Evolutionary conservation across 148 eudicot species (phyloP), one percentile per base, ranked within the genome.

Genomic region (Rhododendron williamsianum): DNA sequence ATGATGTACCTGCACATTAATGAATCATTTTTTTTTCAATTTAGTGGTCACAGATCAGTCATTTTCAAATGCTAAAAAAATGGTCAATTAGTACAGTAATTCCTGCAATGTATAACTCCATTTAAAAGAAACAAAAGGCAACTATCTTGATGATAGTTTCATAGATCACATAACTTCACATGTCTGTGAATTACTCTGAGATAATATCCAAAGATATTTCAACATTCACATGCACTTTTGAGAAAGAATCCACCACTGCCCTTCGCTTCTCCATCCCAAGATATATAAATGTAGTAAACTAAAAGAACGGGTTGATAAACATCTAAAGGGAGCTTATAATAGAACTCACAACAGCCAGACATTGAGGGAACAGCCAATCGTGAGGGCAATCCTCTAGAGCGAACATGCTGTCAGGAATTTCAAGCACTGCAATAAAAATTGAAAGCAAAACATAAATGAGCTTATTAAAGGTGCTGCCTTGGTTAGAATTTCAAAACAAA

Each of bases 281-380:
- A 16, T 45, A 13, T 19, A 43, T 12, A 18, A 7, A 8, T 8
- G 23, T 18, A 19, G 43, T 35, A 80, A 80, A 69, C 36, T 25
- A 38, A 58, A 82, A 38, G 45, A 36, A 23, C 41, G 4, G 49
- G 25, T 82, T 1, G 2, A 25, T 41, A 41, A 82, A 69, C 36
- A 63, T 81, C 15, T 33, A 54, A 56, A 81, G 83, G 67, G 1
- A 36, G 46, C 38, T 30, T 81, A 15, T 52, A 71, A 74, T n/a
- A 51, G 86, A 76, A 88, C 93, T 92, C 85, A 95, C 98, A 91
- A 95, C 98, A 58, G 96, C 96, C 25, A 94, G 87, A 87, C 98
- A 95, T 82, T 91, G 95, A 78, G 94, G 93, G 86, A 95, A 95
- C 76, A 95, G 91, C 98, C 98, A 95, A 90, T 95, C 98, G 85